These are phyloP conservation scores for Rubroshorea leprosula DNA, from an alignment of 345 rosid genomes.

Conservation along the genomic window DNA sequence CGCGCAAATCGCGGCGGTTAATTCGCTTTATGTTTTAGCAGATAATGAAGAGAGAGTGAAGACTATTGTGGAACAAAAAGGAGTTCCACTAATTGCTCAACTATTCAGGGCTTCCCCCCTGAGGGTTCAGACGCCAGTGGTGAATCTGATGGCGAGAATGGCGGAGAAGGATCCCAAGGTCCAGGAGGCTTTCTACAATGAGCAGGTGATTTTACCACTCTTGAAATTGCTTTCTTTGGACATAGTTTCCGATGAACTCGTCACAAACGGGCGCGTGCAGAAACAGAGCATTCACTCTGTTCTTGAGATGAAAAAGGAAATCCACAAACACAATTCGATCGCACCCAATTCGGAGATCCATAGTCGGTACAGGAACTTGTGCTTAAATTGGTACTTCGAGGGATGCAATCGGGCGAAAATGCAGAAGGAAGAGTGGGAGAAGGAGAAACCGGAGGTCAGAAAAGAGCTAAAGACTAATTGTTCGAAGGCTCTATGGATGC, in stretches of 20 bases:
- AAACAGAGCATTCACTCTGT: background rate
- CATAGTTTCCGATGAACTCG: background rate
- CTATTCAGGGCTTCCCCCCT: constrained; percentile 50
- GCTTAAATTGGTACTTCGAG: background rate
- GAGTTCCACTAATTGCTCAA: constrained; percentile 50
- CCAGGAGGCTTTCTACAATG: constrained; percentile 36
- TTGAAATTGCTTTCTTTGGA: constrained; percentile 61
- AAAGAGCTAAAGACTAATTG: background rate
- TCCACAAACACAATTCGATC: no score
- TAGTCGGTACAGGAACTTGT: background rate
- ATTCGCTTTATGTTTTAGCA: constrained; percentile 35
- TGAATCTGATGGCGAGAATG: constrained; percentile 62
- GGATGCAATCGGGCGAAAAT: background rate
- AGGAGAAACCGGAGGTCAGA: background rate
- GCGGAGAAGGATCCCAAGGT: constrained; percentile 17
- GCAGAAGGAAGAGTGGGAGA: background rate
- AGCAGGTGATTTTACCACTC: constrained; percentile 62
- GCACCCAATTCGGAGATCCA: background rate
- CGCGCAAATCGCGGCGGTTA: constrained; percentile 54
- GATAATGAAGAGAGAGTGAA: constrained; percentile 53
- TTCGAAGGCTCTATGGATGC: constrained; percentile 47
- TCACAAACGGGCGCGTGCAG: background rate
- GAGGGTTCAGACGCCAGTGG: constrained; percentile 54
- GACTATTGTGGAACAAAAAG: constrained; percentile 33
- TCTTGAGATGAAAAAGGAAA: no score